Evolutionary conservation across 1,139 yeast species (phyloP).

Genomic region (Pichiaceae sp.): DNA sequence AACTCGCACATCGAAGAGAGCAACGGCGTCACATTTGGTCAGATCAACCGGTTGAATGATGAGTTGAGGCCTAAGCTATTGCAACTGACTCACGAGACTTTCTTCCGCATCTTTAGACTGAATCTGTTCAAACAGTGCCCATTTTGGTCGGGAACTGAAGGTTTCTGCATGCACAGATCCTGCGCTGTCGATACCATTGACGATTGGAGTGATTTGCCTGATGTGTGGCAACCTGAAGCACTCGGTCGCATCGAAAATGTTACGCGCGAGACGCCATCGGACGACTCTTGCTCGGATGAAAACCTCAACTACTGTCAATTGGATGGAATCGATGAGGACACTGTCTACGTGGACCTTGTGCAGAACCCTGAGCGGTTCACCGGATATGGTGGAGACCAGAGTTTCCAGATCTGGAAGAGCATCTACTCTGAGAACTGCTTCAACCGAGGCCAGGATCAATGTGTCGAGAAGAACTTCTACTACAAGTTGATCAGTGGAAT

Average conservation of each 20-base stretch:
- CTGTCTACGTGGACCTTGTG: slow-evolving; percentile 79
- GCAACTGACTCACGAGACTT: slow-evolving; percentile 55
- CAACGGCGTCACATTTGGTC: slow-evolving; percentile 40
- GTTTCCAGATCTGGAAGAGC: slow-evolving; percentile 87
- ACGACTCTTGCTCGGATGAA: slow-evolving; percentile 17
- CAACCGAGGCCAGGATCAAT: slow-evolving; percentile 38
- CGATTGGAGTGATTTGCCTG: slow-evolving; percentile 62
- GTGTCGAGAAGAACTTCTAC: slow-evolving; percentile 81
- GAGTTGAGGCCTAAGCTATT: slow-evolving; percentile 46
- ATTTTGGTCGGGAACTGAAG: slow-evolving; percentile 73
- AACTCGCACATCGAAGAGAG: slow-evolving; percentile 19
- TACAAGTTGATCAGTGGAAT: slow-evolving; percentile 84
- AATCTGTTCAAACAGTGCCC: slow-evolving; percentile 85
- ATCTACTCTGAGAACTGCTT: slow-evolving; percentile 91
- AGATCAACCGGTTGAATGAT: slow-evolving; percentile 43
- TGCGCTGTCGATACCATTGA: slow-evolving; percentile 78
- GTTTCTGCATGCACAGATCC: slow-evolving; percentile 82
- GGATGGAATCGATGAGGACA: slow-evolving; percentile 27
- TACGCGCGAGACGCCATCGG: slow-evolving; percentile 14
- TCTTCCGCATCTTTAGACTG: slow-evolving; percentile 80
- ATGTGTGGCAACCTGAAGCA: slow-evolving; percentile 64
- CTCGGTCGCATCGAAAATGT: slow-evolving; percentile 50
- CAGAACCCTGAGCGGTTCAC: slow-evolving; percentile 95
- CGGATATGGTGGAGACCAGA: slow-evolving; percentile 90
- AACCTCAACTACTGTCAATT: slow-evolving; percentile 34